phyloP scores from a whole-genome alignment of 2,329 filamentous ascomycete genomes.

The Curvularia verruculosa region DNA sequence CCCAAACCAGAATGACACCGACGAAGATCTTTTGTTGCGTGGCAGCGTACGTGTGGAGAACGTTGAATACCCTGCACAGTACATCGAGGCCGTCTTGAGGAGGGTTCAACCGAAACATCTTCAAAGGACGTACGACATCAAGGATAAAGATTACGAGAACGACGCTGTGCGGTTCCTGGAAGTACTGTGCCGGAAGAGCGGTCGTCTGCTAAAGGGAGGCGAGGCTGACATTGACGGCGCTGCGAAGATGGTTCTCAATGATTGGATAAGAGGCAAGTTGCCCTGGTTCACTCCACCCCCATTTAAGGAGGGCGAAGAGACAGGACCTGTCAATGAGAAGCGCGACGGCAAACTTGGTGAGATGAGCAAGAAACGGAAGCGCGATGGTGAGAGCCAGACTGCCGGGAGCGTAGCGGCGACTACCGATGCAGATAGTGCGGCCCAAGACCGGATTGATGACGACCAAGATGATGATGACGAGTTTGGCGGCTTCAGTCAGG shows the following conservation, averaged over 20 bases:
- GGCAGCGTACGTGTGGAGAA: slow-evolving; percentile 95
- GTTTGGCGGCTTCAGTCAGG: slow-evolving; percentile 44
- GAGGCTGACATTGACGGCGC: slow-evolving; percentile 94
- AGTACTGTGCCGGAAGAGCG: slow-evolving; percentile 82
- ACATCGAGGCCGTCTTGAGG: slow-evolving; percentile 80
- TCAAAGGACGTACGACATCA: slow-evolving; percentile 90
- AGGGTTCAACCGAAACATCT: slow-evolving; percentile 86
- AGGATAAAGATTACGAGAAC: slow-evolving; percentile 73
- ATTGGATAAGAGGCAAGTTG: slow-evolving; percentile 92
- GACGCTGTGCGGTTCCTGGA: slow-evolving; percentile 85
- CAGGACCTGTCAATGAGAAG: slow-evolving; percentile 57
- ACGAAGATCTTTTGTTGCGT: slow-evolving; percentile 85
- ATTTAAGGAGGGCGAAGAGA: slow-evolving; percentile 45
- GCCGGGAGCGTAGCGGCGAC: slow-evolving; percentile 30
- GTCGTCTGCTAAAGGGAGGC: slow-evolving; percentile 85
- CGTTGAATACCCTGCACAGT: slow-evolving; percentile 94
- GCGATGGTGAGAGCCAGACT: slow-evolving; percentile 45
- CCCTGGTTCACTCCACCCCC: slow-evolving; percentile 94
- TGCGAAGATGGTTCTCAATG: slow-evolving; percentile 95
- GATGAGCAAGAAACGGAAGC: slow-evolving; percentile 80
- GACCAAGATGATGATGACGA: slow-evolving; percentile 42
- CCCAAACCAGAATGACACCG: slow-evolving; percentile 80
- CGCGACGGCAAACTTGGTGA: slow-evolving; percentile 81
- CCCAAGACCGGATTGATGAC: slow-evolving; percentile 24
- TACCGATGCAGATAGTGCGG: slow-evolving; percentile 18